These are phyloP conservation scores for Bothriochloa decipiens DNA, from an alignment of 176 grass and related monocot genomes.

Conservation along the genomic window DNA sequence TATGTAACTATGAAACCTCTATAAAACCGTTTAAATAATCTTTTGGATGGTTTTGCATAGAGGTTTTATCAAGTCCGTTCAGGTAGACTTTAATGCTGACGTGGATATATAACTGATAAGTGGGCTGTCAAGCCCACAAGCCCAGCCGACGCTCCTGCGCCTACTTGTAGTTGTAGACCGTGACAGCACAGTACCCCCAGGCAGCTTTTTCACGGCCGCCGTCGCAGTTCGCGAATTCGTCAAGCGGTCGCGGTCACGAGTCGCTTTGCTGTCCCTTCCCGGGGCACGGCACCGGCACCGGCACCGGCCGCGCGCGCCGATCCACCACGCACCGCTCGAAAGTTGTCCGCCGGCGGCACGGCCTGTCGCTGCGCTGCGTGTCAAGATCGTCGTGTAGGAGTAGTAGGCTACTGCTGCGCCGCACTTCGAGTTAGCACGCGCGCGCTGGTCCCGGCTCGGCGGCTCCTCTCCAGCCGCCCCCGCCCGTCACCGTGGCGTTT, in stretches of 20 bases:
- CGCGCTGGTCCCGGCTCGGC: background rate
- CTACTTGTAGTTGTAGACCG: no score
- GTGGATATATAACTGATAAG: no score
- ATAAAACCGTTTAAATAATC: no score
- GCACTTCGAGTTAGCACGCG: background rate
- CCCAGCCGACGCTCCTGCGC: no score
- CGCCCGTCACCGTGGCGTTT: background rate
- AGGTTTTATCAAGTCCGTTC: no score
- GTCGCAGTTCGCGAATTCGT: background rate
- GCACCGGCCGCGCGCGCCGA: background rate
- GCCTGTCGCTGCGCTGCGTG: background rate
- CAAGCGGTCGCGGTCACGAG: conserved; percentile 3
- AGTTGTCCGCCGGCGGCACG: conserved; percentile 22
- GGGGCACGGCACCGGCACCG: background rate
- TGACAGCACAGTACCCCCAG: background rate
- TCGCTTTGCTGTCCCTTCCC: conserved; percentile 15
- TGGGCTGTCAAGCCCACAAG: no score
- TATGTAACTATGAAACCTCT: no score
- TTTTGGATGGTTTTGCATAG: no score
- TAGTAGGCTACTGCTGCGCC: conserved; percentile 1
- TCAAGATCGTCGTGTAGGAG: background rate
- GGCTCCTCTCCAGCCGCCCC: background rate
- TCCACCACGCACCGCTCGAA: conserved; percentile 1
- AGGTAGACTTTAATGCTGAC: no score
- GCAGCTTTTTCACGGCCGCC: background rate